phyloP scores from a whole-genome alignment of 2,329 filamentous ascomycete genomes.

The Trichophaea hybrida region DNA sequence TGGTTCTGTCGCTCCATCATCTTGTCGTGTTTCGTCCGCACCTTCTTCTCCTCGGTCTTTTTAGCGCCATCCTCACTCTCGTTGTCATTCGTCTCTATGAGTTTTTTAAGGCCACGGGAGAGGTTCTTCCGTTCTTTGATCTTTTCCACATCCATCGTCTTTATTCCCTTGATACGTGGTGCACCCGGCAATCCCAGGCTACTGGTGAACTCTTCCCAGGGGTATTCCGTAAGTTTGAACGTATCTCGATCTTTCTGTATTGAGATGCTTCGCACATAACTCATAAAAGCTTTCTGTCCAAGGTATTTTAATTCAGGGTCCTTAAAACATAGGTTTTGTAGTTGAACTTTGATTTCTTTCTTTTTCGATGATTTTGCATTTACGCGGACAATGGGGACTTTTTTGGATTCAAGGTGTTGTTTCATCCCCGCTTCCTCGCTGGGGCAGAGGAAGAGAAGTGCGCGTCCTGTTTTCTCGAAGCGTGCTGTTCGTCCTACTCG shows the following conservation, averaged over 20 bases:
- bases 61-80: constrained; percentile 35
- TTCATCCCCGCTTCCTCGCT: constrained; percentile 90
- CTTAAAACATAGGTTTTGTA: constrained; percentile 94
- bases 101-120: constrained; percentile 12
- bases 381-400: constrained; percentile 74
- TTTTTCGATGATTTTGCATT: constrained; percentile 83
- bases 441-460: constrained; percentile 81
- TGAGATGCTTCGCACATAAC: constrained; percentile 71
- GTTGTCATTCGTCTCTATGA: constrained; percentile 34
- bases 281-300: constrained; percentile 89
- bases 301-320: constrained; percentile 87
- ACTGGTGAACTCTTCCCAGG: constrained; percentile 70
- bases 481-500: constrained; percentile 88
- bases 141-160: constrained; percentile 73
- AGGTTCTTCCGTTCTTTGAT: constrained; percentile 47
- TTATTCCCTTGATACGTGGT: constrained; percentile 78
- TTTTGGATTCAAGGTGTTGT: constrained; percentile 69
- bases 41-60: constrained; percentile 46
- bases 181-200: constrained; percentile 82
- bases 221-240: constrained; percentile 69
- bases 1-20: constrained; percentile 95
- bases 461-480: constrained; percentile 73
- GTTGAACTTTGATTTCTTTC: constrained; percentile 63
- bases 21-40: constrained; percentile 87
- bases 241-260: constrained; percentile 84